Percentiles rank a stretch among this genome's conserved stretches.
These are phyloP conservation scores for Jatropha multifida DNA, from an alignment of 441 rosid genomes.

Conservation along the genomic window DNA sequence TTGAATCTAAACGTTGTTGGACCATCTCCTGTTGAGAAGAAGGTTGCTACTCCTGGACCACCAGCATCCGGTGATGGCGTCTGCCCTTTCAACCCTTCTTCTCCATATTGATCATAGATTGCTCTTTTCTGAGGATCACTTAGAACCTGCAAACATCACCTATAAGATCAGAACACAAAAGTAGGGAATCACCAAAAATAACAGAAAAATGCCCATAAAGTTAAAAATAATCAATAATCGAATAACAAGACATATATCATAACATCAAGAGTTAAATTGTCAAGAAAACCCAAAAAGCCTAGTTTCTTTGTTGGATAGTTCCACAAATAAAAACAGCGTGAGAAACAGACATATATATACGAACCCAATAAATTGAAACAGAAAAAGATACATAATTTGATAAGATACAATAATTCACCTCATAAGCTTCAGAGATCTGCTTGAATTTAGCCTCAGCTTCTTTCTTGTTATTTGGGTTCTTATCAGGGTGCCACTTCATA, in stretches of 20 bases:
- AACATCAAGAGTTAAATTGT: neutral
- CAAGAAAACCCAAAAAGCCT: neutral
- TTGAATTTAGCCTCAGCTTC: constrained; percentile 95
- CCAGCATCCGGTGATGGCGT: constrained; percentile 72
- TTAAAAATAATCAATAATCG: neutral
- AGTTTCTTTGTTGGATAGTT: neutral
- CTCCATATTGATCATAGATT: constrained; percentile 80
- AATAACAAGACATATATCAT: neutral
- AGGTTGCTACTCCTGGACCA: constrained; percentile 62
- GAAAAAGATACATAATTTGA: neutral
- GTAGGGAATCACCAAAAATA: neutral
- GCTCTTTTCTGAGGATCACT: constrained; percentile 88
- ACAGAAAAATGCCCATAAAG: neutral
- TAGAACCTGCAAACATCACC: constrained; percentile 47
- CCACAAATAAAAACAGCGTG: no score
- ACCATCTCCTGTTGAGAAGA: constrained; percentile 58
- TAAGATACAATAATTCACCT: constrained; percentile 37
- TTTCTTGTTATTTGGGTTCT: constrained; percentile 79
- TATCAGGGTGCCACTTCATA: constrained; percentile 96
- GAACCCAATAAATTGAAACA: neutral
- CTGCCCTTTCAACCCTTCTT: constrained; percentile 78
- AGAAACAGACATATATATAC: neutral
- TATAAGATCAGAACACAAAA: neutral
- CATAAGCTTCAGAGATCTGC: constrained; percentile 92
- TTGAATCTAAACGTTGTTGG: constrained; percentile 66